These are phyloP conservation scores for Dimocarpus longan DNA, from an alignment of 345 rosid genomes.

Conservation along the genomic window DNA sequence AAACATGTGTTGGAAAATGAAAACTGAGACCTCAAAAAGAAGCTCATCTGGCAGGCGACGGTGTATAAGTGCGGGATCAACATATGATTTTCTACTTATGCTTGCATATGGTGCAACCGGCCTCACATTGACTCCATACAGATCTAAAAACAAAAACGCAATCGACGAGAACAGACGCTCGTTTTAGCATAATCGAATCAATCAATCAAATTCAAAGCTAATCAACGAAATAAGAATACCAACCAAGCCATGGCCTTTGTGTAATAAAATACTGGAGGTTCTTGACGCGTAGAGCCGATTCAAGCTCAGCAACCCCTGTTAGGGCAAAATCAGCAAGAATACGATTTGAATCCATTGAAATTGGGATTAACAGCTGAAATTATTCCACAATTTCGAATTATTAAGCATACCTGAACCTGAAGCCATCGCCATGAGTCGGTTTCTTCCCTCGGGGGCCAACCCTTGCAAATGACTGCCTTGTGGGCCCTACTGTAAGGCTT, in stretches of 20 bases:
- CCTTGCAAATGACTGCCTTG: neutral
- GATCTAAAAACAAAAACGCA: conserved; percentile 50
- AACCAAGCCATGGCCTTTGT: conserved; percentile 93
- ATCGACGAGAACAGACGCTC: conserved; percentile 3
- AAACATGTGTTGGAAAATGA: too few species aligned
- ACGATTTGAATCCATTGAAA: neutral
- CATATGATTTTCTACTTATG: conserved; percentile 53
- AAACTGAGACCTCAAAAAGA: conserved; percentile 64
- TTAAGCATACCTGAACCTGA: neutral
- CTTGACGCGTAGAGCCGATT: conserved; percentile 78
- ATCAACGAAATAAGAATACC: conserved; percentile 44
- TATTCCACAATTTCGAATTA: neutral
- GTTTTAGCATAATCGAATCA: neutral
- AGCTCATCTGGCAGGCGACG: conserved; percentile 92
- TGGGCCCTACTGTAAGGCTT: neutral
- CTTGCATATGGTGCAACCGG: conserved; percentile 89
- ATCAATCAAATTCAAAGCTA: too few species aligned
- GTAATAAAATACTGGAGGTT: conserved; percentile 67
- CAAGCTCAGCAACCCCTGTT: conserved; percentile 73
- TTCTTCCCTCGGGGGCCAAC: neutral
- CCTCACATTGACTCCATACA: conserved; percentile 81
- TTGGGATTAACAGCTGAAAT: neutral
- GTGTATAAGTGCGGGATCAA: conserved; percentile 77
- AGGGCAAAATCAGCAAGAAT: conserved; percentile 46
- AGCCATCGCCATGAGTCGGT: conserved; percentile 9